phyloP scores from a whole-genome alignment of 352 stramenopile genomes.

The Globisporangium takayamanum region DNA sequence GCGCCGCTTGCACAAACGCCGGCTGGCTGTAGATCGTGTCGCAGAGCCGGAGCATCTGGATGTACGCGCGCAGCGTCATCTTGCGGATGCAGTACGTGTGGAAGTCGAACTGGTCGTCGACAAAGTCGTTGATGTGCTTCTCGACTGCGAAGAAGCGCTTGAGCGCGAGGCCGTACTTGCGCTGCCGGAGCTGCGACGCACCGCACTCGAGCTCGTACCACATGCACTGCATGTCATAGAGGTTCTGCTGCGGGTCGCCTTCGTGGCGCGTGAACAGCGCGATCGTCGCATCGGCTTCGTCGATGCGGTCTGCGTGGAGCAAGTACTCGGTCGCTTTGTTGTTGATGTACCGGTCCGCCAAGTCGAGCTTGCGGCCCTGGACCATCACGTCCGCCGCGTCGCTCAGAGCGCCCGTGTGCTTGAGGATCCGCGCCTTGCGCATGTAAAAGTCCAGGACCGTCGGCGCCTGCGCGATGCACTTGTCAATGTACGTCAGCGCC shows the following conservation, averaged over 20 bases:
- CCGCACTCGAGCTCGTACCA: conserved; percentile 96
- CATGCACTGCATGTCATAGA: conserved; percentile 98
- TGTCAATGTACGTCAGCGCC: conserved; percentile 88
- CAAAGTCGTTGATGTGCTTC: conserved; percentile 97
- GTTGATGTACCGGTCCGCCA: conserved; percentile 98
- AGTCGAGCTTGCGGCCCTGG: conserved; percentile 90
- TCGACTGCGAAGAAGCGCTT: conserved; percentile 94
- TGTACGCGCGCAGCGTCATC: conserved; percentile 95
- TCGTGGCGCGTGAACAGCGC: conserved; percentile 96
- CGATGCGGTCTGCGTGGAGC: conserved; percentile 89
- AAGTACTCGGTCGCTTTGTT: conserved; percentile 98
- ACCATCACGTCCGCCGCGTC: conserved; percentile 91
- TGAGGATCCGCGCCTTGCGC: conserved; percentile 91
- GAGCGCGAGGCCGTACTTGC: conserved; percentile 80
- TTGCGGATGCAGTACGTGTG: conserved; percentile 98
- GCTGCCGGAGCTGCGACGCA: conserved; percentile 47
- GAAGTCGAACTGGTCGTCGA: conserved; percentile 99
- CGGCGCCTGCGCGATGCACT: conserved; percentile 91
- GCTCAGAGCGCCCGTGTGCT: conserved; percentile 89
- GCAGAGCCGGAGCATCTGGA: conserved; percentile 92
- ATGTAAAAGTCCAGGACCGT: conserved; percentile 93
- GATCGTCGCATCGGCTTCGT: conserved; percentile 92
- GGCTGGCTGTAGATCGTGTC: conserved; percentile 88
- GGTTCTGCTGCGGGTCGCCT: conserved; percentile 94
- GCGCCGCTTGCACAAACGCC: conserved; percentile 85